Evolutionary conservation across 225 moss, liverwort and hornwort genomes (phyloP).

Genomic region (Lunularia cruciata): DNA sequence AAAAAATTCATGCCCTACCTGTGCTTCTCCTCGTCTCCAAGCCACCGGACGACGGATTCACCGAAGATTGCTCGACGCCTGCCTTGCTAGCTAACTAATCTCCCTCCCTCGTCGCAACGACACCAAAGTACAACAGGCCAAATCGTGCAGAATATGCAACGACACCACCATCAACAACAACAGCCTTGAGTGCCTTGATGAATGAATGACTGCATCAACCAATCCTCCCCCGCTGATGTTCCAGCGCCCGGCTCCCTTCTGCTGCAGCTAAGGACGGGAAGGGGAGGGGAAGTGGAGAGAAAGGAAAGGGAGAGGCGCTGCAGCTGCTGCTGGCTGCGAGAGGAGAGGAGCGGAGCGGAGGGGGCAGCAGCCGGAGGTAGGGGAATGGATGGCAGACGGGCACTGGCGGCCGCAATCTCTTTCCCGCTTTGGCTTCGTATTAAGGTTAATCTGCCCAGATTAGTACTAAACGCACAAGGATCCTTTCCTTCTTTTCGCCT

Average conservation of each 20-base stretch:
- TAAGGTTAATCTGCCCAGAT: too few relatives aligned
- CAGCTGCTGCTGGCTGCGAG: neutral
- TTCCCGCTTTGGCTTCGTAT: conserved; percentile 10
- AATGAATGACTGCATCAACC: neutral
- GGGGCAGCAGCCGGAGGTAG: neutral
- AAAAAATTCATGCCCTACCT: too few relatives aligned
- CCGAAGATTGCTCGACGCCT: too few relatives aligned
- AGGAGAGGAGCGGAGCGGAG: neutral
- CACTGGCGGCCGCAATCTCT: conserved; percentile 16
- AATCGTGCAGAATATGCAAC: neutral
- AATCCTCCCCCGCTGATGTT: neutral
- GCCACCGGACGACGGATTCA: too few relatives aligned
- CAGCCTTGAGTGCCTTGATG: neutral
- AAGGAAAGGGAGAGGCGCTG: neutral
- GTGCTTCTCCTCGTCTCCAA: too few relatives aligned
- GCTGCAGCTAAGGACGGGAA: neutral
- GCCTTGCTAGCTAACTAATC: neutral
- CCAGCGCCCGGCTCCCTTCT: neutral
- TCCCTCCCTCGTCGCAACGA: neutral
- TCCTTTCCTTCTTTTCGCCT: too few relatives aligned
- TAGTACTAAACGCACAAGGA: too few relatives aligned
- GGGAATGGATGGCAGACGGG: neutral
- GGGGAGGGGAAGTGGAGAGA: neutral
- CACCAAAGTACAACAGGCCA: neutral
- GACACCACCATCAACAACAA: neutral